Percentiles rank a stretch among this genome's conserved stretches.
Conservation (phyloP, 768 basidiomycete genomes). For the Daedaleopsis nitida region DNA sequence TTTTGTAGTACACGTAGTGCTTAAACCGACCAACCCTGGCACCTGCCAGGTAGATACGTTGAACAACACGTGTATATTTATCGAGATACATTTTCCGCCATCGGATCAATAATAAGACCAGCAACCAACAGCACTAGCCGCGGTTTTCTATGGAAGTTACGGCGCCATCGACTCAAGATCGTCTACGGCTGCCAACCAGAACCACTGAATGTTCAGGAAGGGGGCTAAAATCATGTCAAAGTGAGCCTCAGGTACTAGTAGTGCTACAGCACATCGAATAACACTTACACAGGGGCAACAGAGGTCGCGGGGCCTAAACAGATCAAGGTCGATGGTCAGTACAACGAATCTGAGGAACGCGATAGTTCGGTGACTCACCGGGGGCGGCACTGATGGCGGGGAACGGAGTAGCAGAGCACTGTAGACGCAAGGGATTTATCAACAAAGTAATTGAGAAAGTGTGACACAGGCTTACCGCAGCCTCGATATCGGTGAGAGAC, state of each 20-base stretch:
- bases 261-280: too few relatives aligned
- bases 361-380: constrained; percentile 17
- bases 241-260: background rate
- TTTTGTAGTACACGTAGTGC: too few relatives aligned
- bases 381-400: constrained; percentile 25
- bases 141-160: too few relatives aligned
- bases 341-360: too few relatives aligned
- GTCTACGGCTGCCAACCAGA: background rate
- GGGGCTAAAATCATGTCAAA: background rate
- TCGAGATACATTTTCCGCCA: too few relatives aligned
- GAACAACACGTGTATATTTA: too few relatives aligned
- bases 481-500: constrained; percentile 24
- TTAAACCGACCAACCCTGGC: too few relatives aligned
- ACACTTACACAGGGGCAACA: constrained; percentile 33
- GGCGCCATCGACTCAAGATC: too few relatives aligned
- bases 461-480: constrained; percentile 15
- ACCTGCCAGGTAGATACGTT: too few relatives aligned
- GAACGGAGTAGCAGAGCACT: constrained; percentile 23
- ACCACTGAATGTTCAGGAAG: background rate
- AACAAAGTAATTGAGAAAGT: background rate
- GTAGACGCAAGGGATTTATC: background rate
- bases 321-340: too few relatives aligned
- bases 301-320: constrained; percentile 24
- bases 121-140: too few relatives aligned
- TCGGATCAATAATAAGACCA: too few relatives aligned